phyloP scores from a whole-genome alignment of 805 yeast genomes.

The Maudiozyma barnettii region DNA sequence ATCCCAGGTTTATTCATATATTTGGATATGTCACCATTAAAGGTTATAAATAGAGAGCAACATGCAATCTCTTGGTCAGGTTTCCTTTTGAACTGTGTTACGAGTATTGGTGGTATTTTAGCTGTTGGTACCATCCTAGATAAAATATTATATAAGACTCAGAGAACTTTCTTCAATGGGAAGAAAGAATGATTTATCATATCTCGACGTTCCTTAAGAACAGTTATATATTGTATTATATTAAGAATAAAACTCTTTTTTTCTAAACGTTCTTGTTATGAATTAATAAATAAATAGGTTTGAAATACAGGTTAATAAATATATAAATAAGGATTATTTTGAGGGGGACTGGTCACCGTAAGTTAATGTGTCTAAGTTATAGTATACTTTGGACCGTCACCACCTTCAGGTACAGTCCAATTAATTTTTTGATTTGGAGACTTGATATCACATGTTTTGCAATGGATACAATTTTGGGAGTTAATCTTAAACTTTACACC shows the following conservation, averaged over 20 bases:
- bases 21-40: constrained; percentile 88
- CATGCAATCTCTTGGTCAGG: constrained; percentile 67
- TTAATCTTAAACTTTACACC: constrained; percentile 89
- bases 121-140: constrained; percentile 88
- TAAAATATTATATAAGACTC: constrained; percentile 83
- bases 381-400: constrained; percentile 94
- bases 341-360: too few relatives aligned
- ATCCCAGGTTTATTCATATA: constrained; percentile 83
- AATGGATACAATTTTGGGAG: constrained; percentile 95
- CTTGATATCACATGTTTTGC: constrained; percentile 97
- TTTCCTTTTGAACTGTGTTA: constrained; percentile 70
- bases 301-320: not conserved
- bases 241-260: not conserved
- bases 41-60: constrained; percentile 75
- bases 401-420: constrained; percentile 99
- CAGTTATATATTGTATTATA: too few relatives aligned
- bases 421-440: constrained; percentile 88
- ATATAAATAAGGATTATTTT: too few relatives aligned
- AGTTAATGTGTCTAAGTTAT: constrained; percentile 2
- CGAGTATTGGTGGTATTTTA: constrained; percentile 90
- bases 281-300: constrained; percentile 6
- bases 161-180: constrained; percentile 45
- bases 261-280: not conserved
- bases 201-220: too few relatives aligned
- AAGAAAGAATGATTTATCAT: not conserved